These are phyloP conservation scores for Hyphopichia wangnamkhiaoensis DNA, from an alignment of 1,139 yeast species.

Conservation along the genomic window DNA sequence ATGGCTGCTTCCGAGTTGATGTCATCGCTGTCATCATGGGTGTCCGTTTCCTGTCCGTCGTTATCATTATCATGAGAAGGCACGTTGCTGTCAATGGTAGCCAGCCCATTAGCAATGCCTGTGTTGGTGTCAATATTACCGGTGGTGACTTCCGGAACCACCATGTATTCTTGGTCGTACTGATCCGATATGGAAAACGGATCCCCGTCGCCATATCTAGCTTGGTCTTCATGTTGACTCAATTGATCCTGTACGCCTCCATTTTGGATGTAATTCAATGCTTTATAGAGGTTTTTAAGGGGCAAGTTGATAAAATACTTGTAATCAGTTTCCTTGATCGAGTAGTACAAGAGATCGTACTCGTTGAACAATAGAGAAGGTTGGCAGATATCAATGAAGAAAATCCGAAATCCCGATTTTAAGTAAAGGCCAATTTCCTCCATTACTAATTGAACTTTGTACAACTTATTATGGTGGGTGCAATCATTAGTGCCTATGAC, in stretches of 20 bases:
- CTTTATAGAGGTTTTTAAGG: conserved; percentile 44
- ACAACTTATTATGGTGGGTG: conserved; percentile 25
- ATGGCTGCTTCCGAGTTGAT: too few species aligned
- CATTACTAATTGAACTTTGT: conserved; percentile 48
- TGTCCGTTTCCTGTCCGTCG: conserved; percentile 7
- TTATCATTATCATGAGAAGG: neutral
- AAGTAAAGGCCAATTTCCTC: conserved; percentile 61
- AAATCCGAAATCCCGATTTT: conserved; percentile 59
- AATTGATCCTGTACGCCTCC: conserved; percentile 22
- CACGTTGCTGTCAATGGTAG: neutral
- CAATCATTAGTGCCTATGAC: neutral
- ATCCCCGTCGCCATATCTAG: conserved; percentile 34
- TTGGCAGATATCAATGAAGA: conserved; percentile 55
- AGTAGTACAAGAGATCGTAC: conserved; percentile 42
- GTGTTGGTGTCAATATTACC: neutral
- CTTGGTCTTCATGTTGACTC: conserved; percentile 11
- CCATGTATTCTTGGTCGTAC: conserved; percentile 24
- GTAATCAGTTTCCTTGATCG: conserved; percentile 44
- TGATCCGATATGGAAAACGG: conserved; percentile 24
- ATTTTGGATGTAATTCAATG: conserved; percentile 38
- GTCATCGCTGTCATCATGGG: neutral
- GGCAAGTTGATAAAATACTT: conserved; percentile 45
- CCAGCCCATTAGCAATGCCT: too few species aligned
- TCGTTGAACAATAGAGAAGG: conserved; percentile 47
- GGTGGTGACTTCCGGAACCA: neutral